Evolutionary conservation across 2,329 filamentous ascomycete genomes (phyloP).

Genomic region (Paramyrothecium roridum): DNA sequence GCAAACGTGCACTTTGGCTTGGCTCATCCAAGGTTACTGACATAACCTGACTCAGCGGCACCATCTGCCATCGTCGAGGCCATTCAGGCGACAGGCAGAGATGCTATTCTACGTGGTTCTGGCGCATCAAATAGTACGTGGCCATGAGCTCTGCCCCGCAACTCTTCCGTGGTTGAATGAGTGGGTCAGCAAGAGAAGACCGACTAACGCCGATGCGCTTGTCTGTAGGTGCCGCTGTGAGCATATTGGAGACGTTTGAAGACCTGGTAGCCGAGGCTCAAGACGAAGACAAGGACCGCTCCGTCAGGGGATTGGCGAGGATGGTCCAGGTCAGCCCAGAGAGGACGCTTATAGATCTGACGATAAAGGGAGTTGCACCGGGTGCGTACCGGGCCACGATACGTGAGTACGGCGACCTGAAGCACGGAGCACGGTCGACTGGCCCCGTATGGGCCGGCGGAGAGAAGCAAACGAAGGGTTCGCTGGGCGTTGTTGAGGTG

Average conservation of each 20-base stretch:
- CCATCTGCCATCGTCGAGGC: conserved; percentile 86
- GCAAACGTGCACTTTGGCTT: conserved; percentile 3
- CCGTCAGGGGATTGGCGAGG: conserved; percentile 81
- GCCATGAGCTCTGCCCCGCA: conserved; percentile 6
- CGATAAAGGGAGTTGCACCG: conserved; percentile 74
- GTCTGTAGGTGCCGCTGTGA: conserved; percentile 72
- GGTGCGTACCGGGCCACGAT: conserved; percentile 84
- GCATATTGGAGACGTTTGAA: conserved; percentile 87
- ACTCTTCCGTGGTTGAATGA: too few species aligned
- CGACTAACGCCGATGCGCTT: conserved; percentile 6
- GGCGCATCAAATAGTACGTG: conserved; percentile 78
- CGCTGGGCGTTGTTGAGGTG: conserved; percentile 74
- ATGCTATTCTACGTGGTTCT: conserved; percentile 90
- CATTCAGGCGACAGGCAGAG: conserved; percentile 84
- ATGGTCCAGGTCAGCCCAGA: conserved; percentile 87
- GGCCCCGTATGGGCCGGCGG: conserved; percentile 75
- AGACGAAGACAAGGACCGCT: conserved; percentile 37
- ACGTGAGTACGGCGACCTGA: conserved; percentile 83
- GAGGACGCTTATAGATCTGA: conserved; percentile 83
- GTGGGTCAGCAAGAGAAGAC: not conserved
- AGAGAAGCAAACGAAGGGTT: conserved; percentile 40
- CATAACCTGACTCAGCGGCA: conserved; percentile 49
- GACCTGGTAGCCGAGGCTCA: conserved; percentile 44
- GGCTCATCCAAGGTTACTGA: conserved; percentile 1
- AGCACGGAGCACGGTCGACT: conserved; percentile 75